phyloP scores from a whole-genome alignment of 352 stramenopile genomes.

The Pythium guiyangense region DNA sequence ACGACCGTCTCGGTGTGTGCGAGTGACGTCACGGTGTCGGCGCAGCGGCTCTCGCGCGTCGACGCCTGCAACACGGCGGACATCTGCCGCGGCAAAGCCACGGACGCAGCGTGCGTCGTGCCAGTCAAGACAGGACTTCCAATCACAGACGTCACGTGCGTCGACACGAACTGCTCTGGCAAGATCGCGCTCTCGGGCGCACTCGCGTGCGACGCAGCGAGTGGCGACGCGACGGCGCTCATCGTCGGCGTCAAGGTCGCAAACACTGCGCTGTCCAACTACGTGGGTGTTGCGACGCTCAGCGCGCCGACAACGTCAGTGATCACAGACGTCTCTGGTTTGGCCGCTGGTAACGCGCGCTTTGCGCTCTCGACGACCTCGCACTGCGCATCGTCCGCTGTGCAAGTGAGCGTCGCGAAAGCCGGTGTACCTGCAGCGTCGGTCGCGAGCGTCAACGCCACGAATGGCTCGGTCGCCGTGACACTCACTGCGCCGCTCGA shows the following conservation, averaged over 20 bases:
- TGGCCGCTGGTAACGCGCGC: slow-evolving; percentile 27
- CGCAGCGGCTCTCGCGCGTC: slow-evolving; percentile 42
- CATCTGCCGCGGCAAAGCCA: slow-evolving; percentile 42
- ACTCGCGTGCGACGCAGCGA: slow-evolving; percentile 42
- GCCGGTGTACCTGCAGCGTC: slow-evolving; percentile 1
- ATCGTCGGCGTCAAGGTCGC: slow-evolving; percentile 50
- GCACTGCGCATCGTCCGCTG: slow-evolving; percentile 26
- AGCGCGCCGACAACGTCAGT: slow-evolving; percentile 7
- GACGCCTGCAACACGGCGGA: slow-evolving; percentile 52
- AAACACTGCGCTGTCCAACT: slow-evolving; percentile 40
- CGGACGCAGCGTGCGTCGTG: slow-evolving; percentile 42
- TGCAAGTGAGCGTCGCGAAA: slow-evolving; percentile 31
- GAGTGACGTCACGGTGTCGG: slow-evolving; percentile 34
- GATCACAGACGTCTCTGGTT: slow-evolving; percentile 32
- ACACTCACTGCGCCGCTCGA: slow-evolving; percentile 29
- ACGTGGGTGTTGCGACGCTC: slow-evolving; percentile 40
- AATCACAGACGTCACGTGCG: slow-evolving; percentile 41
- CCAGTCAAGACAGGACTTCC: slow-evolving; percentile 25
- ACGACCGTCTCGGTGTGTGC: slow-evolving; percentile 47
- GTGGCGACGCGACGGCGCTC: slow-evolving; percentile 27
- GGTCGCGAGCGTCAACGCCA: slow-evolving; percentile 20
- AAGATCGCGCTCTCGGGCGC: slow-evolving; percentile 34
- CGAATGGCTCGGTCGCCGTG: slow-evolving; percentile 39
- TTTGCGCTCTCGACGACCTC: slow-evolving; percentile 36
- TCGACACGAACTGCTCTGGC: slow-evolving; percentile 38